Evolutionary conservation across 768 basidiomycete species (phyloP), one percentile per base, ranked within the genome.

Genomic region (Collybia sp.): DNA sequence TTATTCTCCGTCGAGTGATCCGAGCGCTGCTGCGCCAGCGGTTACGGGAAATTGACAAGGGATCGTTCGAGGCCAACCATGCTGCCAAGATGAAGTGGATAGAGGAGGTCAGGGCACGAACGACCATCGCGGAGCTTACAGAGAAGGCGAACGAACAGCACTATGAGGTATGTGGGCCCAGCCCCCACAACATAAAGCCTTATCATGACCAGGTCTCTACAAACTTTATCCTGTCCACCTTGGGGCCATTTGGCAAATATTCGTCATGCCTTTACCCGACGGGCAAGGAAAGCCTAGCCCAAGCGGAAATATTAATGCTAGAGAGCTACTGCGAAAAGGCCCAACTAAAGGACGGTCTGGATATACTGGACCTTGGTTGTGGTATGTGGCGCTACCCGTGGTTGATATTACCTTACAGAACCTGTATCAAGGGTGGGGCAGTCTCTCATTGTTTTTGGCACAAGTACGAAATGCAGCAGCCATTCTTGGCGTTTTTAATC

Each of bases 101-200:
- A 33, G 74, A 79, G 45, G 70, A 65, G 13, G 75, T 84, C 18
- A 72, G 74, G 16, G 64, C 68, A 0, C 63, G 77, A 12, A 56
- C 52, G 2, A 71, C 67, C 20, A 85, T 85, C 48, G 83, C 83
- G 2, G 80, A 78, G 48, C 69, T 76, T 10, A 75, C 83, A 1
- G 73, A 79, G 33, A 82, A 82, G 56, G 85, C 83, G 15, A 87
- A 88, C 51, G 80, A 86, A 56, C 85, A 86, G 59, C 83, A 87
- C 55, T 87, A 87, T 59, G 83, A 87, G 68, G 83, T 82, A 46
- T 53, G 60, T 59, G 11, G 32, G 5, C 31, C 12, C 16, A 30
- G 18, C 45, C 19, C 40, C 42, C 35, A 30, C 37, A 1, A 17
- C 17, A 30, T 34, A 18, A 11, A 25, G n/a, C 35, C 2, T 35